Conservation (phyloP, 345 rosid genomes). For the Firmiana major region DNA sequence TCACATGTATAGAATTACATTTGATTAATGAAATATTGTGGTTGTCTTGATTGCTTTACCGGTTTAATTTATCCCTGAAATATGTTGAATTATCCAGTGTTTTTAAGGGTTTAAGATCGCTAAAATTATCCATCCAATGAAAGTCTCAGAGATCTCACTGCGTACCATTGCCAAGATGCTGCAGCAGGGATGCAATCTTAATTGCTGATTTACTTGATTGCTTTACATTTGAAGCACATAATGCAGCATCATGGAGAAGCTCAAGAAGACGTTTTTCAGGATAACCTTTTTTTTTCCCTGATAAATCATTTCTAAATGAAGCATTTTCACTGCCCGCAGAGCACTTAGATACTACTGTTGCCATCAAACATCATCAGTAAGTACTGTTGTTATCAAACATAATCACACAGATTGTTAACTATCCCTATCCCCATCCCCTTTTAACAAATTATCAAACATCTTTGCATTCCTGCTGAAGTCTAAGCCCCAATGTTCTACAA, state of each 20-base stretch:
- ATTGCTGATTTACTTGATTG: background rate
- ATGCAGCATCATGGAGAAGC: background rate
- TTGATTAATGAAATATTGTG: slow-evolving; percentile 13
- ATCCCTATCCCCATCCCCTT: background rate
- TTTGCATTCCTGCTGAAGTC: background rate
- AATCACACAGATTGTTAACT: background rate
- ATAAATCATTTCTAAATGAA: background rate
- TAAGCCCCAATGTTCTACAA: background rate
- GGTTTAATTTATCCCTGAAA: background rate
- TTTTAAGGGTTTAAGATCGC: background rate
- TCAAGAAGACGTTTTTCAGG: background rate
- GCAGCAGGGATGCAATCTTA: background rate
- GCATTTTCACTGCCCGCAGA: background rate
- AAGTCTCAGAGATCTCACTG: background rate
- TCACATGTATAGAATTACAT: slow-evolving; percentile 19
- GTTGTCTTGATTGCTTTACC: slow-evolving; percentile 12
- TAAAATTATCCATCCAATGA: background rate
- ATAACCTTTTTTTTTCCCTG: background rate
- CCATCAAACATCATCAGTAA: background rate
- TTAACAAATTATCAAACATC: background rate
- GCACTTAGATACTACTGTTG: background rate
- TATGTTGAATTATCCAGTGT: background rate
- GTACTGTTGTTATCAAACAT: background rate
- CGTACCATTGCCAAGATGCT: background rate
- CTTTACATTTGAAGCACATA: background rate